phyloP scores from a whole-genome alignment of 2,329 filamentous ascomycete species.

The Aspergillus quadrilineatus region DNA sequence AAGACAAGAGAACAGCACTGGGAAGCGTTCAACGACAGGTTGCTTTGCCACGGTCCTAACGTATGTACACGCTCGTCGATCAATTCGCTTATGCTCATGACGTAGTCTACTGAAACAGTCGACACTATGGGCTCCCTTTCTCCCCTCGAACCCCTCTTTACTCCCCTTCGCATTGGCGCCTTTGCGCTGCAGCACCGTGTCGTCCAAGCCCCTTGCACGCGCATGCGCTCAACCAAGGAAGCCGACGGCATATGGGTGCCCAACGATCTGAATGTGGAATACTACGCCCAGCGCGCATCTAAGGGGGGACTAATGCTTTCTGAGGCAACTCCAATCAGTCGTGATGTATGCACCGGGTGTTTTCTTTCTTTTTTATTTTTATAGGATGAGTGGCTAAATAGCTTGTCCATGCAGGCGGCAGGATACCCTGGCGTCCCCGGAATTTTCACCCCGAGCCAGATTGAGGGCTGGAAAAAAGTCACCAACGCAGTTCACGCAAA shows the following conservation, averaged over 20 bases:
- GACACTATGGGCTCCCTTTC: constrained; percentile 26
- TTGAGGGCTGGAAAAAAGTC: constrained; percentile 34
- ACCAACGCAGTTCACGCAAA: constrained; percentile 35
- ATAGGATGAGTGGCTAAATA: background rate
- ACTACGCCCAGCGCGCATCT: constrained; percentile 35
- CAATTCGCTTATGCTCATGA: too few relatives aligned
- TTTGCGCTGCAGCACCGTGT: constrained; percentile 28
- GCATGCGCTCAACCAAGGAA: constrained; percentile 29
- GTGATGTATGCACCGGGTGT: constrained; percentile 15
- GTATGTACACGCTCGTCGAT: too few relatives aligned
- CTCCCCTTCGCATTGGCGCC: constrained; percentile 35
- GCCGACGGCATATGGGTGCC: constrained; percentile 32
- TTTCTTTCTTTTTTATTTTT: background rate
- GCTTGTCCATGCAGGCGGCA: constrained; percentile 20
- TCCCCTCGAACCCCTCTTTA: constrained; percentile 28
- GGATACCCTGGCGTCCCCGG: constrained; percentile 32
- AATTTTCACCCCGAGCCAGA: constrained; percentile 31
- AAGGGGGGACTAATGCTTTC: constrained; percentile 35
- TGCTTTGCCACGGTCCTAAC: too few relatives aligned
- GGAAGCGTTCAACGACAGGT: too few relatives aligned
- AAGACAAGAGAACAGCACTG: too few relatives aligned
- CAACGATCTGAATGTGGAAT: constrained; percentile 29
- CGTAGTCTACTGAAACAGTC: too few relatives aligned
- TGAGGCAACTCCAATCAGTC: constrained; percentile 35
- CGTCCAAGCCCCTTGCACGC: constrained; percentile 28